These are phyloP conservation scores for Blastobotrys raffinosifermentans DNA, from an alignment of 1,139 yeast species.

Conservation along the genomic window DNA sequence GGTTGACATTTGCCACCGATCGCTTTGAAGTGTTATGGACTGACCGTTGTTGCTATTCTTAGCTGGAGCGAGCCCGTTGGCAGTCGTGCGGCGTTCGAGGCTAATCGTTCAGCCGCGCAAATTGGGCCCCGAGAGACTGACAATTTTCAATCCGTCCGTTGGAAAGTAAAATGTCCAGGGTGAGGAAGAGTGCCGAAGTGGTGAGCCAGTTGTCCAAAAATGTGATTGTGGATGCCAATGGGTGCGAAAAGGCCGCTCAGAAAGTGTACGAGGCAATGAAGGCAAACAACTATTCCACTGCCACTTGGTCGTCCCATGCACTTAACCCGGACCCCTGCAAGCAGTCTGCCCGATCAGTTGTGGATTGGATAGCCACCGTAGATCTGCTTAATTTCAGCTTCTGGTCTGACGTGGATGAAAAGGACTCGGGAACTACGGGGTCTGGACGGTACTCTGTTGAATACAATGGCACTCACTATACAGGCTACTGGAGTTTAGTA, in stretches of 20 bases:
- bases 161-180: no score
- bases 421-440: slow-evolving; percentile 30
- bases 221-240: slow-evolving; percentile 25
- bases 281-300: slow-evolving; percentile 28
- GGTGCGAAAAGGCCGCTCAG: slow-evolving; percentile 30
- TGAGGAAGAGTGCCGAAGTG: no score
- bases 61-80: no score
- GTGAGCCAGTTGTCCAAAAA: no score
- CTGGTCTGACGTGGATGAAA: slow-evolving; percentile 36
- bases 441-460: slow-evolving; percentile 32
- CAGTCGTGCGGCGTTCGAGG: no score
- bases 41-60: no score
- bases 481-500: slow-evolving; percentile 42
- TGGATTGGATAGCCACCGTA: slow-evolving; percentile 39
- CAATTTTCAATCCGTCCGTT: no score
- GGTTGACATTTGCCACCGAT: no score
- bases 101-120: no score
- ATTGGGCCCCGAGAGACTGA: no score
- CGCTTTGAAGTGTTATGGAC: no score
- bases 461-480: slow-evolving; percentile 32
- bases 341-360: slow-evolving; percentile 8
- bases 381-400: slow-evolving; percentile 40
- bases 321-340: slow-evolving; percentile 28
- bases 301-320: slow-evolving; percentile 35
- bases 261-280: slow-evolving; percentile 28